Evolutionary conservation across 257 asterid species (phyloP), one percentile per base, ranked within the genome.

Genomic region (Solanum bulbocastanum): DNA sequence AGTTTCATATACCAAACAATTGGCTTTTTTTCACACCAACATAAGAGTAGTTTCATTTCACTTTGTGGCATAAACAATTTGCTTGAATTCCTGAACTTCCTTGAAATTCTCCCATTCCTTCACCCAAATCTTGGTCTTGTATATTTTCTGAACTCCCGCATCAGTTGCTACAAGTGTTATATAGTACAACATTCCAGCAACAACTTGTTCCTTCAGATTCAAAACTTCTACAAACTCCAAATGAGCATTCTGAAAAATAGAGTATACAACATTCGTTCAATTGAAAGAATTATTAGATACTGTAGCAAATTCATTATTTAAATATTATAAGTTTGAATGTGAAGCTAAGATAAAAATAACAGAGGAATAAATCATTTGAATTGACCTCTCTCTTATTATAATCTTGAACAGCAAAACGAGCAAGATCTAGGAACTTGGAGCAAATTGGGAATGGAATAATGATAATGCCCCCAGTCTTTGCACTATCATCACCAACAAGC

Each of bases 21-120:
- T n/a, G n/a, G n/a, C n/a, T n/a, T n/a, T n/a, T n/a, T n/a, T n/a
- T n/a, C n/a, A n/a, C n/a, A n/a, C n/a, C n/a, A n/a, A n/a, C n/a
- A n/a, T n/a, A n/a, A n/a, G n/a, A 46, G 23, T 2, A 52, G 62
- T 52, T 16, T 52, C 0, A 52, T 52, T 52, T 52, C 62, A 52
- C 0, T 52, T 52, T 16, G 62, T 52, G 10, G 62, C 65, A 56
- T 76, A 44, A 18, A 35, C 56, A 79, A 78, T 12, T 10, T 5
- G 81, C 68, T 87, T 62, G 36, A 87, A 87, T 87, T 87, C 82
- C 40, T 78, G 73, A 60, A 87, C 73, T 58, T 87, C 86, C 83
- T 79, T 87, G 81, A 87, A 39, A 10, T 87, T 42, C 69, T 52
- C 39, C 89, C 89, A 87, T 60, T 66, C 82, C 49, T 79, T 79